These are phyloP conservation scores for Colletotrichum spaethianum DNA, from an alignment of 2,329 filamentous ascomycete genomes.

Conservation along the genomic window DNA sequence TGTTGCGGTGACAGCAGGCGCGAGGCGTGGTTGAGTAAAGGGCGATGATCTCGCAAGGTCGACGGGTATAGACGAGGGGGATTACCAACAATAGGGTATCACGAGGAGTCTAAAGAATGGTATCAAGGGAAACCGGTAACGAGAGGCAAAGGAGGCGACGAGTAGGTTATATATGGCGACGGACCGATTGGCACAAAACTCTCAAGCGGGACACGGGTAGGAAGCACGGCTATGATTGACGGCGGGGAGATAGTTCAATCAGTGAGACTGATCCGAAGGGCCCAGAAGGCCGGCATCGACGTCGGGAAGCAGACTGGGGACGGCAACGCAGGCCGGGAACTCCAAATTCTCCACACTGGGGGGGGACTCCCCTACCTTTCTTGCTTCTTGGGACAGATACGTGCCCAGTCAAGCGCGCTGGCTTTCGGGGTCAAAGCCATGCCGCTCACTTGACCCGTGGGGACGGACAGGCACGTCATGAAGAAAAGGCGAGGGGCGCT, in stretches of 20 bases:
- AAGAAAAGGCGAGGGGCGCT: not conserved
- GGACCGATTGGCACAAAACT: slow-evolving; percentile 15
- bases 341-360: slow-evolving; percentile 29
- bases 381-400: not conserved
- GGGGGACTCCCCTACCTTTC: not conserved
- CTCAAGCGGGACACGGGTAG: slow-evolving; percentile 11
- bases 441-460: not conserved
- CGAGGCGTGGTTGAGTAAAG: not conserved
- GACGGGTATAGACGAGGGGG: not conserved
- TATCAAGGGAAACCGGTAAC: not conserved
- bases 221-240: slow-evolving; percentile 13
- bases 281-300: slow-evolving; percentile 33
- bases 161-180: slow-evolving; percentile 21
- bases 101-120: not conserved
- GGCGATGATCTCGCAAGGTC: not conserved
- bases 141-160: not conserved
- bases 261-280: slow-evolving; percentile 23
- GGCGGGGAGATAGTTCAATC: slow-evolving; percentile 28
- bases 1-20: not conserved
- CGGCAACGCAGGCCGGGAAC: slow-evolving; percentile 37
- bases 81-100: not conserved
- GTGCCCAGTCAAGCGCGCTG: not conserved
- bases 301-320: slow-evolving; percentile 31
- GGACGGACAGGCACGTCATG: slow-evolving; percentile 2
- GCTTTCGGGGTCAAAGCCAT: not conserved